Conservation (phyloP, 176 grass and related monocot species). For the Luzula sylvatica region DNA sequence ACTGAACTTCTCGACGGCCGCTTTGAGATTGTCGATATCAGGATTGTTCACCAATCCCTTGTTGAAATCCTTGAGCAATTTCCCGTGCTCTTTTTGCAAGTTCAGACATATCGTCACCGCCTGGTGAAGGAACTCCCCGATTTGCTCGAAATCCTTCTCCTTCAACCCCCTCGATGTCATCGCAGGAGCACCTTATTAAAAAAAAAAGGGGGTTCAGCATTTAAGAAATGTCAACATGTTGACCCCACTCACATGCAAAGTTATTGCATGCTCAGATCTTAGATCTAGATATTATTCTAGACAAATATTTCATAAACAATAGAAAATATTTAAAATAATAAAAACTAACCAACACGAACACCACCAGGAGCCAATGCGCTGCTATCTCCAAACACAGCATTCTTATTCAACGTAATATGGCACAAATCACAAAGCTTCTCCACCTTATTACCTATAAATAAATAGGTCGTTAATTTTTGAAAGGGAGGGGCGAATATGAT, state of each 20-base stretch:
- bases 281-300: slow-evolving; percentile 11
- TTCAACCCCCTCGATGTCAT: slow-evolving; percentile 87
- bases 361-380: slow-evolving; percentile 92
- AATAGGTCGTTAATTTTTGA: too few species aligned
- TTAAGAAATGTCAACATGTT: background rate
- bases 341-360: slow-evolving; percentile 74
- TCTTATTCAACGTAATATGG: slow-evolving; percentile 92
- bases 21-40: slow-evolving; percentile 61
- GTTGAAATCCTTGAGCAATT: slow-evolving; percentile 86
- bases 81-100: slow-evolving; percentile 82
- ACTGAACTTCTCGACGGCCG: slow-evolving; percentile 65
- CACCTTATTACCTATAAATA: slow-evolving; percentile 87
- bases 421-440: slow-evolving; percentile 95
- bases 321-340: background rate
- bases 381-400: slow-evolving; percentile 97
- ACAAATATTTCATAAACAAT: background rate
- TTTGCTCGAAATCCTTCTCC: slow-evolving; percentile 94
- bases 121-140: slow-evolving; percentile 91
- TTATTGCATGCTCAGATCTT: background rate
- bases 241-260: slow-evolving; percentile 12
- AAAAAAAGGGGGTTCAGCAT: background rate
- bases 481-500: background rate
- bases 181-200: slow-evolving; percentile 54
- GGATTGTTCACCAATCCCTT: slow-evolving; percentile 77
- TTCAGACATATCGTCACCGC: slow-evolving; percentile 75